Evolutionary conservation across 1,284 basidiomycete genomes (phyloP).

Genomic region (Coriolopsis trogii): DNA sequence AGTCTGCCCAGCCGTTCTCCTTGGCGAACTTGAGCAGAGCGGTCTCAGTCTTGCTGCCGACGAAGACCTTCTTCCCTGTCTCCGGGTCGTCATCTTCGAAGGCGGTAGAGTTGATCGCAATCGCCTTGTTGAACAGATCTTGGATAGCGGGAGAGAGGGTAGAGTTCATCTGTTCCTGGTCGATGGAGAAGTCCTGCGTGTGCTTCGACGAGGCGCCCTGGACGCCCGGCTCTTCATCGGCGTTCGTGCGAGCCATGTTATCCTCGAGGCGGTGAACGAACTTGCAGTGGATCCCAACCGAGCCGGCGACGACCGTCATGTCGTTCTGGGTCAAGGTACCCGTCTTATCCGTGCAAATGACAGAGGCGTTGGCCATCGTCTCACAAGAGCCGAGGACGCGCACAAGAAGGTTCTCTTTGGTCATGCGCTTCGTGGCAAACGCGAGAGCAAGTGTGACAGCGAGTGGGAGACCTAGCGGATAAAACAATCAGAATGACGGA

Average conservation of each 20-base stretch:
- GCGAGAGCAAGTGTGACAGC: slow-evolving; percentile 96
- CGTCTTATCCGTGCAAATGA: slow-evolving; percentile 97
- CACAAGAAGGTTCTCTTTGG: slow-evolving; percentile 91
- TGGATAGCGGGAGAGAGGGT: slow-evolving; percentile 67
- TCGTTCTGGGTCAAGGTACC: slow-evolving; percentile 92
- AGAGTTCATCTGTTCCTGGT: slow-evolving; percentile 70
- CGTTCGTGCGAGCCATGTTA: slow-evolving; percentile 78
- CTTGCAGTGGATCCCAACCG: slow-evolving; percentile 91
- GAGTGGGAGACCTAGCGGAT: slow-evolving; percentile 77
- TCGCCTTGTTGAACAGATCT: slow-evolving; percentile 81
- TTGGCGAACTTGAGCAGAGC: slow-evolving; percentile 92
- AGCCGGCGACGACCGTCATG: slow-evolving; percentile 97
- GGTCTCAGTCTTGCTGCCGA: slow-evolving; percentile 97
- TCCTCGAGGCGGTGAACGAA: slow-evolving; percentile 84
- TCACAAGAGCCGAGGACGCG: slow-evolving; percentile 96
- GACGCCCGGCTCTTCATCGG: slow-evolving; percentile 53
- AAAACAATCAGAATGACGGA: slow-evolving; percentile 17
- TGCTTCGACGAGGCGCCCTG: slow-evolving; percentile 44
- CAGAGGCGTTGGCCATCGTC: slow-evolving; percentile 98
- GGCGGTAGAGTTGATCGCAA: slow-evolving; percentile 94
- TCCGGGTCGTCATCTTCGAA: slow-evolving; percentile 84
- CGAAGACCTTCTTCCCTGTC: slow-evolving; percentile 69
- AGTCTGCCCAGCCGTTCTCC: slow-evolving; percentile 82
- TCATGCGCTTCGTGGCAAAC: slow-evolving; percentile 98
- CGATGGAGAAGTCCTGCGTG: slow-evolving; percentile 81